A percentile compares a stretch with the other conserved stretches of the same genome.
These are phyloP conservation scores for Westerdykella aurantiaca DNA, from an alignment of 2,329 filamentous ascomycete species.

Conservation along the genomic window DNA sequence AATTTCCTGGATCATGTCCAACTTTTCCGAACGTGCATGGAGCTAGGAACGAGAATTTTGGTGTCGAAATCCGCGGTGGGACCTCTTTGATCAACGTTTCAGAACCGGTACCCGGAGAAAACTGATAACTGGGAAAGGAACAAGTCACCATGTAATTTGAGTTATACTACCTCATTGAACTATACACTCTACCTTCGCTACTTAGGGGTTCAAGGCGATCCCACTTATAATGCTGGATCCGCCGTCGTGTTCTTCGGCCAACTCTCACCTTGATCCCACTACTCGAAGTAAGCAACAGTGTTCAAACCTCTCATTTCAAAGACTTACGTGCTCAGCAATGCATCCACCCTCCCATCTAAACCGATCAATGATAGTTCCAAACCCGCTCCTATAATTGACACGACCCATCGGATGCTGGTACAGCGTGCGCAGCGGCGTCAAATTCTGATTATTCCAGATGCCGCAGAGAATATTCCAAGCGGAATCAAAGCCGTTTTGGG, in stretches of 20 bases:
- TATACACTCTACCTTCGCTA: too few relatives aligned
- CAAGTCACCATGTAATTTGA: too few relatives aligned
- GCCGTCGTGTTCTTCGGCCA: not conserved
- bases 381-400: conserved; percentile 21
- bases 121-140: too few relatives aligned
- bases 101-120: too few relatives aligned
- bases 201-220: too few relatives aligned
- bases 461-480: conserved; percentile 23
- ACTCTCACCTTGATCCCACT: not conserved
- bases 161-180: too few relatives aligned
- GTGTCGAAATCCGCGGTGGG: too few relatives aligned
- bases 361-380: conserved; percentile 24
- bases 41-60: too few relatives aligned
- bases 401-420: conserved; percentile 20
- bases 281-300: not conserved
- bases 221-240: not conserved
- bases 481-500: conserved; percentile 24
- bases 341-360: conserved; percentile 29
- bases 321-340: conserved; percentile 30
- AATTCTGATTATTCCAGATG: conserved; percentile 17
- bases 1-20: too few relatives aligned
- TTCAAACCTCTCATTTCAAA: not conserved
- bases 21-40: too few relatives aligned
- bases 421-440: conserved; percentile 18
- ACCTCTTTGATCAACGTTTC: too few relatives aligned